These are phyloP conservation scores for Ceratobasidium papillatum DNA, from an alignment of 1,284 basidiomycete species.

Conservation along the genomic window DNA sequence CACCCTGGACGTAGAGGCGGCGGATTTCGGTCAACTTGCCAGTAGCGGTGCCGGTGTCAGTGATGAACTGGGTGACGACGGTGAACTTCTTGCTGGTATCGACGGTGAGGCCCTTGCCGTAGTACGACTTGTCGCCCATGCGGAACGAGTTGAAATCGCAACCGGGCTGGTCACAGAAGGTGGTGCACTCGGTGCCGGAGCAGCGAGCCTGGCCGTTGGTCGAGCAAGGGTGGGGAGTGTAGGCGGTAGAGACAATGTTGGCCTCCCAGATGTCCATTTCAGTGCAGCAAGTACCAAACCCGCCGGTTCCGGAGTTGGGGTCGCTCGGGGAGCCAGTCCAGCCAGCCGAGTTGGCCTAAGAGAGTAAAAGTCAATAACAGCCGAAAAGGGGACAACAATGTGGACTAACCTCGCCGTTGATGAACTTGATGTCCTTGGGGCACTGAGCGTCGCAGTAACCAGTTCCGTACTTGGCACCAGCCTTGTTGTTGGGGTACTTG, in stretches of 20 bases:
- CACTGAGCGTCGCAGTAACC: slow-evolving; percentile 54
- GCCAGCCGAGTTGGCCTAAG: slow-evolving; percentile 52
- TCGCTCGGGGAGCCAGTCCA: slow-evolving; percentile 45
- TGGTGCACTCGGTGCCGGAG: slow-evolving; percentile 42
- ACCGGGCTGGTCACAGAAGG: slow-evolving; percentile 55
- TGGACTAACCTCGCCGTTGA: slow-evolving; percentile 59
- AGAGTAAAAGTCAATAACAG: slow-evolving; percentile 51
- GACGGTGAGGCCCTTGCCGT: slow-evolving; percentile 58
- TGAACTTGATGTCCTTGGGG: slow-evolving; percentile 63
- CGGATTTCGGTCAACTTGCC: slow-evolving; percentile 61
- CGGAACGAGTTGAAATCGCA: slow-evolving; percentile 67
- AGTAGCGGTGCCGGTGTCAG: slow-evolving; percentile 56
- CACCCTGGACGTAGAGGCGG: slow-evolving; percentile 63
- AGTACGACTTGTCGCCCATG: slow-evolving; percentile 60
- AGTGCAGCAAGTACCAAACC: slow-evolving; percentile 58
- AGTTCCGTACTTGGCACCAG: slow-evolving; percentile 50
- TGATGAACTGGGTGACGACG: slow-evolving; percentile 65
- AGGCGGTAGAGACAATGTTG: slow-evolving; percentile 46
- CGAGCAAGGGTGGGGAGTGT: slow-evolving; percentile 19
- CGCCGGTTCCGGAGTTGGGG: slow-evolving; percentile 54
- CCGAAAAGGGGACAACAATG: not conserved
- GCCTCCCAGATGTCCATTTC: slow-evolving; percentile 59
- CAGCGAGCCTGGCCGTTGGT: slow-evolving; percentile 16
- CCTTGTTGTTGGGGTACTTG: slow-evolving; percentile 47
- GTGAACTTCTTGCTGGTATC: slow-evolving; percentile 61